Conservation (phyloP, 1,139 yeast species). For the Suhomyces bribrorum region DNA sequence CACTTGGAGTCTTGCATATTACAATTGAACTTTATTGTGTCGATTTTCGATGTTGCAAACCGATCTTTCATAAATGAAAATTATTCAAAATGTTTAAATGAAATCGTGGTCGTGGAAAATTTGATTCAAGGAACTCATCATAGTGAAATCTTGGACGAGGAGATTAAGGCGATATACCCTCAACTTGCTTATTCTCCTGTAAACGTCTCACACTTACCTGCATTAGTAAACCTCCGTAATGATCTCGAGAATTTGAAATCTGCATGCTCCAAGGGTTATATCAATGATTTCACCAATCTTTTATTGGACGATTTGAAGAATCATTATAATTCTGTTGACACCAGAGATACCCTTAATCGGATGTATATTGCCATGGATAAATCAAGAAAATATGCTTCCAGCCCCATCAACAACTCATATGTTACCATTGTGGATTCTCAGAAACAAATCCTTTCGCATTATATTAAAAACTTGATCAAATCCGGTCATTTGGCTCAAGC, state of each 20-base stretch:
- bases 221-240: slow-evolving; percentile 56
- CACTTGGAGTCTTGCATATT: slow-evolving; percentile 61
- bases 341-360: slow-evolving; percentile 54
- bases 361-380: slow-evolving; percentile 35
- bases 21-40: slow-evolving; percentile 58
- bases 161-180: slow-evolving; percentile 30
- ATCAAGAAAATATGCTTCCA: slow-evolving; percentile 21
- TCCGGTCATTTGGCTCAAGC: slow-evolving; percentile 68
- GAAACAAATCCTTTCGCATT: slow-evolving; percentile 42
- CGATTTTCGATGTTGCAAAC: slow-evolving; percentile 55
- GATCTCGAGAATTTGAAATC: slow-evolving; percentile 50
- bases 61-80: slow-evolving; percentile 45
- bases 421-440: slow-evolving; percentile 34
- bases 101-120: slow-evolving; percentile 56
- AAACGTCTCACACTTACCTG: slow-evolving; percentile 59
- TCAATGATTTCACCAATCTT: slow-evolving; percentile 54
- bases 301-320: slow-evolving; percentile 60
- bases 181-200: slow-evolving; percentile 52
- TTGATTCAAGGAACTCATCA: slow-evolving; percentile 54
- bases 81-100: slow-evolving; percentile 46
- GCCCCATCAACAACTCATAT: slow-evolving; percentile 30
- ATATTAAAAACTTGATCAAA: slow-evolving; percentile 57
- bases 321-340: slow-evolving; percentile 54
- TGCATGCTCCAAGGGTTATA: slow-evolving; percentile 69
- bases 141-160: slow-evolving; percentile 26